Evolutionary conservation across 2,329 filamentous ascomycete species (phyloP), one percentile per base, ranked within the genome.

Genomic region (Cladosporium cucumerinum): DNA sequence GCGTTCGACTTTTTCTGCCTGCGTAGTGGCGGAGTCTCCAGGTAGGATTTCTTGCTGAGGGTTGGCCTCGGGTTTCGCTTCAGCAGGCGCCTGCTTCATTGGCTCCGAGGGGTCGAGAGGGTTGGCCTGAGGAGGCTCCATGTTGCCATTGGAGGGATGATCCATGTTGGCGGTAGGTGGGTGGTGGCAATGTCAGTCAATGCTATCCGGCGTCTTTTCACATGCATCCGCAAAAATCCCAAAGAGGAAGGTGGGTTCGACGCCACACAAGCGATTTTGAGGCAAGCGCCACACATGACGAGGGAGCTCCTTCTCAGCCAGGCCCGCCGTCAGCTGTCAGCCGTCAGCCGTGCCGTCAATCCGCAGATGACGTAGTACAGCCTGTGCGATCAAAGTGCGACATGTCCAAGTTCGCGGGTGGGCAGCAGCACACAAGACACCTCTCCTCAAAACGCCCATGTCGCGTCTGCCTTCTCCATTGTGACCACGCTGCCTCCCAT

Each of bases 1-100:
- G 32, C 76, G 69, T 67, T 78, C 75, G 54, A 77, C 67, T 66
- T 79, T 79, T 63, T 79, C 77, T 23, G 78, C 77, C 64, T 74
- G 76, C n/a, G 77, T 78, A 14, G 72, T 73, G 8, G 76, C 72
- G 8, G 77, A 78, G 63, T 79, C 76, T 46, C 74, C 72, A 36
- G 72, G 71, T 34, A 76, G 66, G 23, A 75, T 72, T 36, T 76
- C 72, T 52, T 70, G 68, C 60, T 76, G 75, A 34, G 76, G 74
- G 66, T 78, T 71, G n/a, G 68, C 70, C 30, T 65, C 67, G 16
- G 68, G 70, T 28, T 68, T 52, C 21, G 43, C 67, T 62, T 69
- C 64, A 18, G 71, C 68, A 18, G 68, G 61, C 6, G 65, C 64
- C 26, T 66, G 68, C 57, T 71, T 66, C n/a, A 75, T 61, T 16